phyloP scores from a whole-genome alignment of 768 basidiomycete species.

The Megacollybia marginata region DNA sequence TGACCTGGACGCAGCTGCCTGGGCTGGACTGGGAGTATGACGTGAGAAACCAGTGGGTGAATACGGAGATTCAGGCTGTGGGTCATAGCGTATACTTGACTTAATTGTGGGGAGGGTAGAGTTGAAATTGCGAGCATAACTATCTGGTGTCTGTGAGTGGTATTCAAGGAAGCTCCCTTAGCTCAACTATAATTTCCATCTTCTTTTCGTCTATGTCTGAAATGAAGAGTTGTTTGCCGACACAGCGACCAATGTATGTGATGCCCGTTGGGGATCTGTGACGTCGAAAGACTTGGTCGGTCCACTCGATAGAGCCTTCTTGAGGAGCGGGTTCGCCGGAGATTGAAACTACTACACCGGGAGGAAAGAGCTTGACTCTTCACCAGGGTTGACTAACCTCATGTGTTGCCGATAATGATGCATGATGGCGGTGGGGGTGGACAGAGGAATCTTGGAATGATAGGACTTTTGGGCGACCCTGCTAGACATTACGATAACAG shows the following conservation, averaged over 20 bases:
- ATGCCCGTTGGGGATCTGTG: constrained; percentile 73
- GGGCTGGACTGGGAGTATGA: too few species aligned
- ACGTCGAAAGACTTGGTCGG: constrained; percentile 75
- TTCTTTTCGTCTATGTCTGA: constrained; percentile 93
- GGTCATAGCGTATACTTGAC: too few species aligned
- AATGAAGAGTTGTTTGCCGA: constrained; percentile 91
- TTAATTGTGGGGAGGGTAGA: constrained; percentile 44
- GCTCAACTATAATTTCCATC: constrained; percentile 91
- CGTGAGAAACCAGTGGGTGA: too few species aligned
- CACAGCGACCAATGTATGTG: too few species aligned
- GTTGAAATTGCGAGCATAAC: too few species aligned
- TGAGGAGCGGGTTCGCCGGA: too few species aligned
- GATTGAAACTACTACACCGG: constrained; percentile 75
- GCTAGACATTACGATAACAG: constrained; percentile 93
- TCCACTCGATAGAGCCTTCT: constrained; percentile 87
- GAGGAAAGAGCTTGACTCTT: constrained; percentile 71
- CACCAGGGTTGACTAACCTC: constrained; percentile 72
- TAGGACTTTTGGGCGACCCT: constrained; percentile 97
- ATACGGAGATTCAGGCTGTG: too few species aligned
- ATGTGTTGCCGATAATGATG: constrained; percentile 90
- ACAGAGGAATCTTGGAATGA: constrained; percentile 64
- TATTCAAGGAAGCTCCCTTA: constrained; percentile 13
- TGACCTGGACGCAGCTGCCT: too few species aligned
- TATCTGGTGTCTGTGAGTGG: not conserved
- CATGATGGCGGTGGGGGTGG: constrained; percentile 93